A percentile compares a stretch with the other conserved stretches of the same genome.
These are phyloP conservation scores for Monosporascus sp. DNA, from an alignment of 2,329 filamentous ascomycete genomes.

Conservation along the genomic window DNA sequence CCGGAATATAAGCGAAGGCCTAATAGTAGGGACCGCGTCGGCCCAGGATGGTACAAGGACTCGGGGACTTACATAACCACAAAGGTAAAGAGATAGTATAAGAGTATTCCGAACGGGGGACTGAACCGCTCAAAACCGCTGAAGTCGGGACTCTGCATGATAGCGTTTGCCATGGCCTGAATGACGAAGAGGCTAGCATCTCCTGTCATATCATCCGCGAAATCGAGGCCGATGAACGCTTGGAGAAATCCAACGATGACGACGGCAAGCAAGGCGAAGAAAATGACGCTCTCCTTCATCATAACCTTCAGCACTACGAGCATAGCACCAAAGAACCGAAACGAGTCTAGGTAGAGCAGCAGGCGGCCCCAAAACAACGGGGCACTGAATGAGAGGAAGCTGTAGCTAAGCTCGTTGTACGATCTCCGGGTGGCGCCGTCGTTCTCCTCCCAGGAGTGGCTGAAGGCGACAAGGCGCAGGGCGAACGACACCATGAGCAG, in stretches of 20 bases:
- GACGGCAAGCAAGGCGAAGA: conserved; percentile 84
- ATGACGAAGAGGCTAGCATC: conserved; percentile 70
- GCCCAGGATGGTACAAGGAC: not conserved
- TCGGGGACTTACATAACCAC: conserved; percentile 69
- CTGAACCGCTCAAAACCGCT: conserved; percentile 82
- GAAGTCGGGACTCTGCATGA: conserved; percentile 92
- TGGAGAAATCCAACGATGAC: conserved; percentile 86
- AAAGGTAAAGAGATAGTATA: conserved; percentile 98
- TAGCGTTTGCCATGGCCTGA: conserved; percentile 78
- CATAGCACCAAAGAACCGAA: conserved; percentile 98
- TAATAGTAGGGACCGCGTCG: too few species aligned
- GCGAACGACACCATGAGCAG: conserved; percentile 74
- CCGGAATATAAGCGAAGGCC: too few species aligned
- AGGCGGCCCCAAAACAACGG: conserved; percentile 97
- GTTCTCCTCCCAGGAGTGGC: conserved; percentile 40
- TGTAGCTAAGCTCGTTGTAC: conserved; percentile 82
- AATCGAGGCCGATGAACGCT: conserved; percentile 86
- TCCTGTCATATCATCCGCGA: conserved; percentile 65
- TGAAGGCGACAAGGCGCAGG: conserved; percentile 72
- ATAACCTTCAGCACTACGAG: conserved; percentile 92
- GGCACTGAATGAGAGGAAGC: conserved; percentile 86
- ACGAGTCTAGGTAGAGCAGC: conserved; percentile 84
- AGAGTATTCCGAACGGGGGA: conserved; percentile 85
- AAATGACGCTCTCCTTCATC: conserved; percentile 93
- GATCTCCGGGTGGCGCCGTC: conserved; percentile 47